Base-by-base conservation (phyloP, 73 alveolate species). In the Paramecium pentaurelia region DNA sequence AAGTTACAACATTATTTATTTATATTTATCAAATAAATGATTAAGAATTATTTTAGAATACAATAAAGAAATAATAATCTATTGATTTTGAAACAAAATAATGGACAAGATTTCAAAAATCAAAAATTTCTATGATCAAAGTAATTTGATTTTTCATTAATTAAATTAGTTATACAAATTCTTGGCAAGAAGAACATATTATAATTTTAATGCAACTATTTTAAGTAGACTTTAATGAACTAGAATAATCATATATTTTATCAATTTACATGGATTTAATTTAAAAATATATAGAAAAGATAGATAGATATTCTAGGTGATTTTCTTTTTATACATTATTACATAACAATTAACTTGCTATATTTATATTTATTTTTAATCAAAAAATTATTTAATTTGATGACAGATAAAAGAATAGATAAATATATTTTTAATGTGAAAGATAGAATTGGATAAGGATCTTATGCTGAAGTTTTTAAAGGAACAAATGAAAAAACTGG, bases 131-230 rank as follows among this genome's bases (percentile, higher is more conserved):
- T 22, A 22, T 22, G 25, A 68, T 91, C 70, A 77, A 77, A 40
- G 73, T 77, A 77, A 9, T 71, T 32, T 36, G 45, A 75, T 38
- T 8, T 5, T n/a, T 7, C 49, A 22, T 22, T 22, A 22, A 22
- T 70, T 59, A 2, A 59, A 22, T 59, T 70, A 70, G 30, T 54
- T 70, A 7, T 70, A 70, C 0, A 7, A 70, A 93, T 98, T 98
- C 97, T 95, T 98, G 94, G 97, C 98, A 32, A 95, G 99, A 92
- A 97, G 99, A 95, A 96, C 99, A 40, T 98, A 96, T 71, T 95
- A 99, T 18, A 94, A 95, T 86, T 98, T 98, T 98, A 95, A 96
- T 96, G 91, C 94, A 94, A 95, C 95, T 88, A 95, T 97, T 86
- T 93, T 92, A 86, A 97, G 95, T 93, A 96, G 99, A 92, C 93